phyloP scores from a whole-genome alignment of 805 yeast species.

The Komagataella pastoris region DNA sequence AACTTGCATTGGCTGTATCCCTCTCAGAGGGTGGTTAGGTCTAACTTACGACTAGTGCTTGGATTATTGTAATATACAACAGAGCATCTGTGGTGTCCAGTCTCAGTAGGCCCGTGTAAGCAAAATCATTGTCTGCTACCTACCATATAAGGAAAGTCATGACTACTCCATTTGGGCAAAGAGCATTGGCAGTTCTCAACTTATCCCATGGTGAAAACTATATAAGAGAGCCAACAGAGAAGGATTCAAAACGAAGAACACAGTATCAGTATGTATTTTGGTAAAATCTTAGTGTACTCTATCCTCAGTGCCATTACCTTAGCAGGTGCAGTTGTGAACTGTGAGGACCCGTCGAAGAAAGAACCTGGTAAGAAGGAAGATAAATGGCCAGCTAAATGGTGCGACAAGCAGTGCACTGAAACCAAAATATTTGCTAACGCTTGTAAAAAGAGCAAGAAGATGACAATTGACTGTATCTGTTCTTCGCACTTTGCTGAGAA shows the following conservation, averaged over 20 bases:
- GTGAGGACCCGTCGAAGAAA: neutral
- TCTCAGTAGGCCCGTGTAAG: neutral
- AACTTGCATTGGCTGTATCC: too few relatives aligned
- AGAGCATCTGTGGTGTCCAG: neutral
- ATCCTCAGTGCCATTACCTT: neutral
- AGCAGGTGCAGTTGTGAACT: neutral
- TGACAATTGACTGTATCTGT: constrained; percentile 5
- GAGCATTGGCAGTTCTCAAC: neutral
- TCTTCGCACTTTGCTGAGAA: constrained; percentile 5
- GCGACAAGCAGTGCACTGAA: constrained; percentile 10
- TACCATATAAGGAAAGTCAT: neutral
- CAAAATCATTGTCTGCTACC: neutral
- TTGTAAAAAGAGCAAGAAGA: constrained; percentile 4
- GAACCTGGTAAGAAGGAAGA: constrained; percentile 1
- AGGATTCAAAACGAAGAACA: neutral
- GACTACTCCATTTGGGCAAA: neutral
- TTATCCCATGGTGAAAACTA: neutral
- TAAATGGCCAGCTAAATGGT: constrained; percentile 9
- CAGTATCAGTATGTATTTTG: neutral
- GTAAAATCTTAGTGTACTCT: neutral
- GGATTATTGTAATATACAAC: neutral
- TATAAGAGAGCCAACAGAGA: neutral
- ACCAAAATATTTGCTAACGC: constrained; percentile 7
- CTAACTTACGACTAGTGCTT: neutral
- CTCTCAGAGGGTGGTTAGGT: neutral